Base-by-base conservation (phyloP, 2,329 filamentous ascomycete species). In the Penicillium digitatum region DNA sequence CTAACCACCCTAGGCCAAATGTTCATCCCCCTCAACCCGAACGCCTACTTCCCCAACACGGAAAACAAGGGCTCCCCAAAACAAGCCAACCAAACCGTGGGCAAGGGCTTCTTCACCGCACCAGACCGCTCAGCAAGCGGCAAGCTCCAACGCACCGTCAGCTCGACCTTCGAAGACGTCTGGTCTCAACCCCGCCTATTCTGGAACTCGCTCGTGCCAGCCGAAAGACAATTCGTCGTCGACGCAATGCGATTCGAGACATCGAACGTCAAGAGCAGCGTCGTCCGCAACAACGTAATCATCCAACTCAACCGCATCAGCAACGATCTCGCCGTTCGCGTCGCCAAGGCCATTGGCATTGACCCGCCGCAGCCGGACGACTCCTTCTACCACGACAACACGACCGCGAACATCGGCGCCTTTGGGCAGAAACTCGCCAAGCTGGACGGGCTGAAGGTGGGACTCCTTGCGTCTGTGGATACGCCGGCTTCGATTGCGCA, bases 181-280 rank as follows among this genome's bases (percentile, higher is more conserved):
- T 90, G 86, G 86, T 83, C 82, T 3, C 87, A 90, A 68, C 82
- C 86, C 0, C 82, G 87, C 1, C 78, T 90, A 12, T 89, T 90
- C 74, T 89, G 82, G 79, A 90, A 90, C 78, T 89, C 86, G 0
- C 76, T 90, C 47, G 76, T 80, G 1, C 76, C 80, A 1, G 78
- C 79, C 0, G 87, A 90, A 72, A 82, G 88, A 69, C 87, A 90
- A 66, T 86, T 88, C 66, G 71, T 90, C 37, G 79, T 90, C 73
- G 87, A 90, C 68, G 87, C 86, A 0, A 83, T 90, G 52, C 84
- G 87, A 27, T 89, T 90, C 69, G 87, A 90, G 73, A 81, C 79
- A 0, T 79, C 83, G 22, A 80, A 87, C 14, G 63, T 90, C 32
- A 74, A 78, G 62, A 85, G 82, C 39, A 61, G 72, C 0, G 65